phyloP scores from a whole-genome alignment of 345 rosid genomes.

The Chamaenerion angustifolium region DNA sequence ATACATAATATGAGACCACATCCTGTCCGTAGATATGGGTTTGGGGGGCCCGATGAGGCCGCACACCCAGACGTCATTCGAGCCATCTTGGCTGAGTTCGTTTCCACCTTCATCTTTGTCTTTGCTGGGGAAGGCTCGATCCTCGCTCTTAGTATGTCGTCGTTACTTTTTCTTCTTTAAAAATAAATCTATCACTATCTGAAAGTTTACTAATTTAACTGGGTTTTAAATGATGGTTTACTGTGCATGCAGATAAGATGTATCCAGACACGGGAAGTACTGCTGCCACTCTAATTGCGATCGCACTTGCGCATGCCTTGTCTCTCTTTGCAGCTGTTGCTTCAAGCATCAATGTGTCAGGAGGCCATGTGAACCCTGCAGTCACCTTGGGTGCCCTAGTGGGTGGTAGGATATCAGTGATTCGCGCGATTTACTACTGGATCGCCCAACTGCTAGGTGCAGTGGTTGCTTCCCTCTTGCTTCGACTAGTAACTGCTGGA shows the following conservation, averaged over 20 bases:
- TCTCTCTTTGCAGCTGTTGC: conserved; percentile 52
- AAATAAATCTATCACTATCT: too few relatives aligned
- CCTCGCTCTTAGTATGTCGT: conserved; percentile 45
- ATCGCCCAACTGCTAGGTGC: conserved; percentile 71
- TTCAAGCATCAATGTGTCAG: conserved; percentile 51
- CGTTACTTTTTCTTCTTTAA: too few relatives aligned
- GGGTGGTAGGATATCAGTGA: conserved; percentile 54
- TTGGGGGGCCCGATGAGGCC: conserved; percentile 35
- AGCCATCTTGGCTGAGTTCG: conserved; percentile 58
- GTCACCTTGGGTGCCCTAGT: conserved; percentile 59
- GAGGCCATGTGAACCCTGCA: conserved; percentile 75
- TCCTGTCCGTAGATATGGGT: conserved; percentile 22
- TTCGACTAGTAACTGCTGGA: conserved; percentile 50
- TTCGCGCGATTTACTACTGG: conserved; percentile 59
- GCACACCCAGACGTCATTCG: conserved; percentile 37
- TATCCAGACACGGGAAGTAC: conserved; percentile 12
- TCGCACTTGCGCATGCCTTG: conserved; percentile 63
- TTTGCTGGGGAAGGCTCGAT: conserved; percentile 76
- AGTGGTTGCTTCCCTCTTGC: conserved; percentile 45
- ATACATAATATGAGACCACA: conserved; percentile 6
- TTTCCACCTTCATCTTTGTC: conserved; percentile 63
- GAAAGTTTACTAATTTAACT: too few relatives aligned
- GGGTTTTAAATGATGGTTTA: not conserved
- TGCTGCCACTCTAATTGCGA: conserved; percentile 30
- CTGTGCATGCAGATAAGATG: conserved; percentile 22